A percentile compares a stretch with the other conserved stretches of the same genome.
Evolutionary conservation across 2,329 filamentous ascomycete species (phyloP).

Genomic region (Aureobasidium sp.): DNA sequence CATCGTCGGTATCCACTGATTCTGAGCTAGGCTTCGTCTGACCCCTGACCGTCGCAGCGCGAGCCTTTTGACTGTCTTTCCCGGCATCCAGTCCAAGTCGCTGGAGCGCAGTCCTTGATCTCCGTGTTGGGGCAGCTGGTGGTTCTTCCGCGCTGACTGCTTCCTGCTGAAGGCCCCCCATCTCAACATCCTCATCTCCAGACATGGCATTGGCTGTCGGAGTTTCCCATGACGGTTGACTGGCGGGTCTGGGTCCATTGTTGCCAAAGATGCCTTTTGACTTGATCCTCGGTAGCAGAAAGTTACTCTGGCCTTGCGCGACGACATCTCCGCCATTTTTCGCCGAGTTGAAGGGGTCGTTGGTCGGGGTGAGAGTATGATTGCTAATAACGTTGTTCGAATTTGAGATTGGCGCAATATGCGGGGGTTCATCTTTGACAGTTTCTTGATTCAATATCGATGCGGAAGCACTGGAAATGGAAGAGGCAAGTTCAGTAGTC

Average conservation of each 20-base stretch:
- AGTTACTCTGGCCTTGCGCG: conserved; percentile 12
- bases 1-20: conserved; percentile 29
- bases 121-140: conserved; percentile 42
- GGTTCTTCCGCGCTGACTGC: conserved; percentile 31
- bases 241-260: conserved; percentile 1
- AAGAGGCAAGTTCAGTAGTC: conserved; percentile 54
- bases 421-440: conserved; percentile 25
- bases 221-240: conserved; percentile 34
- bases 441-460: conserved; percentile 20
- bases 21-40: conserved; percentile 36
- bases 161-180: conserved; percentile 24
- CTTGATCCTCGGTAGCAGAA: conserved; percentile 18
- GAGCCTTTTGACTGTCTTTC: conserved; percentile 33
- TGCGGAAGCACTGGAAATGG: conserved; percentile 33
- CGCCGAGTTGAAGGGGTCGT: conserved; percentile 40
- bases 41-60: conserved; percentile 33
- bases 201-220: conserved; percentile 38
- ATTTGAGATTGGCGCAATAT: conserved; percentile 20
- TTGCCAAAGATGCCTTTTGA: conserved; percentile 18
- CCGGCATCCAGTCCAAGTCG: conserved; percentile 25
- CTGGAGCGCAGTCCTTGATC: conserved; percentile 28
- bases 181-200: conserved; percentile 38
- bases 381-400: conserved; percentile 23
- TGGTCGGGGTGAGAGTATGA: conserved; percentile 28
- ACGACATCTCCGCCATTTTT: conserved; percentile 11